Percentiles rank a stretch among this genome's conserved stretches.
phyloP scores from a whole-genome alignment of 441 rosid species.

The Croton laevigatus region DNA sequence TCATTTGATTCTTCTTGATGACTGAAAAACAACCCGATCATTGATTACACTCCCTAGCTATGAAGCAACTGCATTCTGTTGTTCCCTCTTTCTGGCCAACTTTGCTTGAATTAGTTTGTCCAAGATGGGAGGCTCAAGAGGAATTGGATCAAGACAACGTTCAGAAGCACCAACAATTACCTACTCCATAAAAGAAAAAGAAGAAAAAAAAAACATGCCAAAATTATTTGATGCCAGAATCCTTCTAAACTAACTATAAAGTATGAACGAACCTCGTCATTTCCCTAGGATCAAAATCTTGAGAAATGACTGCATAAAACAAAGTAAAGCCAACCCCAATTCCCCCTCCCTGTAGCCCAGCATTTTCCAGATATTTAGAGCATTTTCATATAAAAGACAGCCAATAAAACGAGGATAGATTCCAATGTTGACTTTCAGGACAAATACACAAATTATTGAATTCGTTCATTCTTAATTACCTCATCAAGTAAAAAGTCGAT shows the following conservation, averaged over 20 bases:
- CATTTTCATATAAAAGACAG: not conserved
- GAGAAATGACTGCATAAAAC: not conserved
- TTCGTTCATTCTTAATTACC: conserved; percentile 40
- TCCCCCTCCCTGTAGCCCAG: not conserved
- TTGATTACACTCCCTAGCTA: conserved; percentile 19
- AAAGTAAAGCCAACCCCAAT: not conserved
- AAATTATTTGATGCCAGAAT: not conserved
- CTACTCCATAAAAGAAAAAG: conserved; percentile 53
- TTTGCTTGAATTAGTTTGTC: conserved; percentile 93
- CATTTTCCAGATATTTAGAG: not conserved
- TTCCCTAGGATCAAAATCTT: not conserved
- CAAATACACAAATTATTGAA: not conserved
- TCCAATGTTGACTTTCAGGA: not conserved
- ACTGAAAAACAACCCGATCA: not conserved
- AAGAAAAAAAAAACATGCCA: conserved; percentile 16
- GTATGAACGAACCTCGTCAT: not conserved
- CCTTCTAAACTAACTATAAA: not conserved
- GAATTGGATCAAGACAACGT: conserved; percentile 90
- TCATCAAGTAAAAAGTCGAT: conserved; percentile 94
- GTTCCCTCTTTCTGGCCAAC: conserved; percentile 57
- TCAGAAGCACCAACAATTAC: conserved; percentile 94
- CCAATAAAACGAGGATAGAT: not conserved
- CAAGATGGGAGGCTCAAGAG: conserved; percentile 89
- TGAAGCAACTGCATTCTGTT: conserved; percentile 31
- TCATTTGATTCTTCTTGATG: not conserved